Evolutionary conservation across 176 grass and related monocot genomes (phyloP), one percentile per base, ranked within the genome.

Genomic region (Rhynchospora tenuis): DNA sequence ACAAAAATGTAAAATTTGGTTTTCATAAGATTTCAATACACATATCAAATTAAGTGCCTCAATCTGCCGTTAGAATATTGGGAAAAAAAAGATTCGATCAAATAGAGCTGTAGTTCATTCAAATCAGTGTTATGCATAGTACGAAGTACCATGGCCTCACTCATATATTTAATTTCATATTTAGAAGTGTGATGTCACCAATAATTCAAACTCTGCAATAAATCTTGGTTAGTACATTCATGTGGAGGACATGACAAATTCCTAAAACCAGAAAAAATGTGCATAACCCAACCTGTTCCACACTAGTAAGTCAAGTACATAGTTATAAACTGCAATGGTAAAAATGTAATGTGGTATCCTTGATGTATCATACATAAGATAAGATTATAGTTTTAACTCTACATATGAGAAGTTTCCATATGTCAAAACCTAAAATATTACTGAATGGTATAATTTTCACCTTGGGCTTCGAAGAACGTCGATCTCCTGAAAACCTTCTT

Each of bases 401-500:
- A 42, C 16, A 16, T 70, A 70, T 20, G 16, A 8, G 44, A 44
- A 7, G 12, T 69, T 13, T 10, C 33, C 38, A 8, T 69, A 69
- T 70, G 33, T 44, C 67, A 70, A 45, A 22, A 70, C 43, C 0
- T 11, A 16, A 51, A 17, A 22, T 81, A 81, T n/a, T 81, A 54
- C 46, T 57, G 64, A 59, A 86, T 84, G 29, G 88, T 61, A 29
- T 28, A 86, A 55, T 15, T 22, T 91, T 83, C 28, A 99, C 96
- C 91, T 93, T 95, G 80, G 83, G 84, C 77, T 87, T 93, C 15
- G 93, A 84, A 48, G 82, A 33, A 48, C 73, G 88, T 84, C 74
- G 87, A 88, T 93, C 96, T 64, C 91, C 96, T 44, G 96, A 83
- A 83, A 88, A 99, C 91, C 93, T 90, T 63, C 93, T 86, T 45